Percentiles rank a stretch among this genome's conserved stretches.
Evolutionary conservation across 208 protist species (phyloP).

Genomic region (Leishmania arabica): DNA sequence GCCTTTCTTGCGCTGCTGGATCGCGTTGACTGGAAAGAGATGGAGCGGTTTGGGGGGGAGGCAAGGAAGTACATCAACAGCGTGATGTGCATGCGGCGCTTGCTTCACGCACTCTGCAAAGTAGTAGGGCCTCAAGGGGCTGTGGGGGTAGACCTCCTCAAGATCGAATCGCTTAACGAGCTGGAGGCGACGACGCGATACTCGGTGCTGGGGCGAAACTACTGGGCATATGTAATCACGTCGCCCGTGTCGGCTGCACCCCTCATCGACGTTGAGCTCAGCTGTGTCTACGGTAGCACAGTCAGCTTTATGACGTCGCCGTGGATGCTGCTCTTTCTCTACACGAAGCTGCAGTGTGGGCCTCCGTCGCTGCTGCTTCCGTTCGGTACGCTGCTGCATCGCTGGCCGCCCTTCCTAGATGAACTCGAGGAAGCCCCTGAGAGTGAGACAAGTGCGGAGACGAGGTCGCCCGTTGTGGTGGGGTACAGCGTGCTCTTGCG

Average conservation of each 20-base stretch:
- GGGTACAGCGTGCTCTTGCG: conserved; percentile 52
- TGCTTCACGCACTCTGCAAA: conserved; percentile 62
- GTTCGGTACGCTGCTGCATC: conserved; percentile 57
- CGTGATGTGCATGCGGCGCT: conserved; percentile 72
- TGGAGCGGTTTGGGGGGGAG: conserved; percentile 70
- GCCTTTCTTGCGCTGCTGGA: conserved; percentile 78
- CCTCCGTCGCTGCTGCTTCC: conserved; percentile 73
- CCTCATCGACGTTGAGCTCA: conserved; percentile 76
- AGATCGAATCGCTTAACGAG: conserved; percentile 90
- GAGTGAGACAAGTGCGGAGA: not conserved
- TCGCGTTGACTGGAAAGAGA: conserved; percentile 43
- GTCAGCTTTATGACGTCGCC: conserved; percentile 80
- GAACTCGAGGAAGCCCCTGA: conserved; percentile 33
- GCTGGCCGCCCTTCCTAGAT: conserved; percentile 59
- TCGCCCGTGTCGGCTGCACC: conserved; percentile 66
- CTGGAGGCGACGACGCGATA: conserved; percentile 87
- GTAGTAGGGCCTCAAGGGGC: conserved; percentile 46
- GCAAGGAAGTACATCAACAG: conserved; percentile 87
- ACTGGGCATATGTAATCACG: conserved; percentile 79
- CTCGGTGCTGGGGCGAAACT: conserved; percentile 87
- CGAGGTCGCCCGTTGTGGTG: conserved; percentile 11
- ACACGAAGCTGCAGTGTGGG: conserved; percentile 47
- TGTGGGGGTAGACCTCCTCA: conserved; percentile 83
- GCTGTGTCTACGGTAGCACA: conserved; percentile 78
- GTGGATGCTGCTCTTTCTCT: conserved; percentile 82